A percentile compares a stretch with the other conserved stretches of the same genome.
These are phyloP conservation scores for Rhazya stricta DNA, from an alignment of 257 asterid species.

Conservation along the genomic window DNA sequence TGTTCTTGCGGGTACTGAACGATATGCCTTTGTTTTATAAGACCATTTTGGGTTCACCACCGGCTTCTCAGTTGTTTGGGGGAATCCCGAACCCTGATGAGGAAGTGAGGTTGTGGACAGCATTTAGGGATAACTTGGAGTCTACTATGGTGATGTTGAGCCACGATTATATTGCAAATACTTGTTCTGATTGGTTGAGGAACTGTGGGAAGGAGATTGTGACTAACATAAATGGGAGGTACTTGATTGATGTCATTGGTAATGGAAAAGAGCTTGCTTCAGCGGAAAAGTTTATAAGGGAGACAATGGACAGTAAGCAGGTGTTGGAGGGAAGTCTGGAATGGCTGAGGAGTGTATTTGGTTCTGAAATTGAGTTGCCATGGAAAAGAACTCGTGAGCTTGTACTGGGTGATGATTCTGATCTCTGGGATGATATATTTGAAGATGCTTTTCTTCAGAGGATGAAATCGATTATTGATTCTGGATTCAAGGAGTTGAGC, in stretches of 20 bases:
- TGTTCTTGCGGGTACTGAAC: conserved; percentile 79
- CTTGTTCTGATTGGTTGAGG: conserved; percentile 94
- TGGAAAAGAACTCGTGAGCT: conserved; percentile 95
- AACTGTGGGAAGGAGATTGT: conserved; percentile 86
- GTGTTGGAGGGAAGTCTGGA: conserved; percentile 93
- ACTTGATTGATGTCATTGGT: conserved; percentile 71
- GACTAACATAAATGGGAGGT: conserved; percentile 64
- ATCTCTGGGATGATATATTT: conserved; percentile 94
- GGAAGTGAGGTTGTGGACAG: conserved; percentile 87
- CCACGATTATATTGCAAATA: conserved; percentile 61
- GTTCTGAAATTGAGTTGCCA: conserved; percentile 94
- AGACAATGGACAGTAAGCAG: conserved; percentile 88
- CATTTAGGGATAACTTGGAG: conserved; percentile 77
- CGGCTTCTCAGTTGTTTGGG: conserved; percentile 97
- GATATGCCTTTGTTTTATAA: conserved; percentile 95
- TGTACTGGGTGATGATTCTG: conserved; percentile 92
- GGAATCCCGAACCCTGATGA: conserved; percentile 95
- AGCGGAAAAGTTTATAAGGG: conserved; percentile 87
- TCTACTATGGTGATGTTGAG: conserved; percentile 62
- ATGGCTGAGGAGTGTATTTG: conserved; percentile 97
- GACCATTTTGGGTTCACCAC: conserved; percentile 77
- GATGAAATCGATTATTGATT: conserved; percentile 74
- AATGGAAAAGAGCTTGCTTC: conserved; percentile 85
- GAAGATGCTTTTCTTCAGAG: conserved; percentile 90
- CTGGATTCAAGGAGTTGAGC: conserved; percentile 66